Conservation (phyloP, 495 filamentous ascomycete genomes). For the Pyronema domesticum region DNA sequence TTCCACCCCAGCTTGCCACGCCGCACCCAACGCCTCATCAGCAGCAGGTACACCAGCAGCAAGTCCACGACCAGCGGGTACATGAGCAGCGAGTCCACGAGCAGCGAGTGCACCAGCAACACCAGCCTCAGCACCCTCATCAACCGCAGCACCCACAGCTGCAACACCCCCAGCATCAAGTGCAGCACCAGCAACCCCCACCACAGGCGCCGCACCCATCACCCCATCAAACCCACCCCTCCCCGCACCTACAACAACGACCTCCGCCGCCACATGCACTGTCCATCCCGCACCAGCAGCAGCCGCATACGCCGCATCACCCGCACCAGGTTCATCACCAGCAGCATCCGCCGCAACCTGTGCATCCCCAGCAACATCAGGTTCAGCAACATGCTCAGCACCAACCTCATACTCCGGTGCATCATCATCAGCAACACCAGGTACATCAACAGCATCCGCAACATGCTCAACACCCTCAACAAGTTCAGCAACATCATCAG, state of each 20-base stretch:
- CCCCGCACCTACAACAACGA: constrained; percentile 11
- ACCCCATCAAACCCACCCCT: constrained; percentile 16
- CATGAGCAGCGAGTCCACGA: too few relatives aligned
- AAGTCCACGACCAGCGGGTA: constrained; percentile 5
- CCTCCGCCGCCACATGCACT: constrained; percentile 9
- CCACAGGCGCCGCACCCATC: constrained; percentile 1
- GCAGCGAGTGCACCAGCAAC: neutral
- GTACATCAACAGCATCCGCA: neutral
- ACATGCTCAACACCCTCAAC: neutral
- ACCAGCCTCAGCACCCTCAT: constrained; percentile 3
- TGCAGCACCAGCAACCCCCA: constrained; percentile 9
- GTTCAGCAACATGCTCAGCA: constrained; percentile 9
- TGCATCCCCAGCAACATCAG: constrained; percentile 6
- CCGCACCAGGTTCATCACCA: neutral
- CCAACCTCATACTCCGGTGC: constrained; percentile 6
- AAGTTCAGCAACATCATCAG: neutral
- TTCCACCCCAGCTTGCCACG: constrained; percentile 3
- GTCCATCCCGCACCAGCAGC: neutral
- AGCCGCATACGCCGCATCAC: constrained; percentile 9
- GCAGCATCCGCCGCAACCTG: constrained; percentile 10
- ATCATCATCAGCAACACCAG: neutral
- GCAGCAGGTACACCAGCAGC: constrained; percentile 14
- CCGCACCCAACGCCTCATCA: constrained; percentile 6
- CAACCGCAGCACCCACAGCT: constrained; percentile 5
- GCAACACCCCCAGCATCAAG: constrained; percentile 10